Evolutionary conservation across 108 stramenopile species (phyloP).

Genomic region (Phaeodactylum tricornutum): DNA sequence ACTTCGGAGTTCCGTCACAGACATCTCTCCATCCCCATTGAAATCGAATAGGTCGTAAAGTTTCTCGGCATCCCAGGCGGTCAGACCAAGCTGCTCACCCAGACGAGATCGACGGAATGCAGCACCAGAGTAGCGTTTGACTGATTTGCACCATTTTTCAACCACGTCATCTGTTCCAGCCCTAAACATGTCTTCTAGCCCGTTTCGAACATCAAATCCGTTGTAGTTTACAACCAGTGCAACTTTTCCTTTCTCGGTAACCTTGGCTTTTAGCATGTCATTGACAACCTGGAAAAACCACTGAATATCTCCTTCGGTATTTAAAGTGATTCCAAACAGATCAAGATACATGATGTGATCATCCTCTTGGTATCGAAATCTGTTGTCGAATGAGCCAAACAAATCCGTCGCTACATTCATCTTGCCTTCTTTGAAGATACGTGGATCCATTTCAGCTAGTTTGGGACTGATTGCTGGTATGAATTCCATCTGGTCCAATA

Average conservation of each 20-base stretch:
- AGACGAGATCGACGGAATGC: constrained; percentile 47
- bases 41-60: constrained; percentile 35
- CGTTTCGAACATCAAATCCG: constrained; percentile 34
- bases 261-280: constrained; percentile 24
- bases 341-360: constrained; percentile 52
- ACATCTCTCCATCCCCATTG: constrained; percentile 22
- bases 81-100: constrained; percentile 16
- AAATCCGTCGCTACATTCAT: constrained; percentile 37
- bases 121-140: constrained; percentile 40
- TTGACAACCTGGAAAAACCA: constrained; percentile 33
- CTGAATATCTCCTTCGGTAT: constrained; percentile 34
- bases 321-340: constrained; percentile 46
- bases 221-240: constrained; percentile 53
- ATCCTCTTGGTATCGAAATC: constrained; percentile 31
- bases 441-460: constrained; percentile 46
- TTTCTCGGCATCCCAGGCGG: constrained; percentile 29
- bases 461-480: constrained; percentile 41
- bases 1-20: constrained; percentile 36
- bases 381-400: constrained; percentile 41
- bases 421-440: constrained; percentile 40
- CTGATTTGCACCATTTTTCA: constrained; percentile 29
- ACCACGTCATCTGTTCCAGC: constrained; percentile 8
- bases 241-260: constrained; percentile 23
- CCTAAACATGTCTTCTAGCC: constrained; percentile 32
- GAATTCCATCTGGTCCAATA: constrained; percentile 74